Evolutionary conservation across 2,329 filamentous ascomycete species (phyloP).

Genomic region (Coleophoma crateriformis): DNA sequence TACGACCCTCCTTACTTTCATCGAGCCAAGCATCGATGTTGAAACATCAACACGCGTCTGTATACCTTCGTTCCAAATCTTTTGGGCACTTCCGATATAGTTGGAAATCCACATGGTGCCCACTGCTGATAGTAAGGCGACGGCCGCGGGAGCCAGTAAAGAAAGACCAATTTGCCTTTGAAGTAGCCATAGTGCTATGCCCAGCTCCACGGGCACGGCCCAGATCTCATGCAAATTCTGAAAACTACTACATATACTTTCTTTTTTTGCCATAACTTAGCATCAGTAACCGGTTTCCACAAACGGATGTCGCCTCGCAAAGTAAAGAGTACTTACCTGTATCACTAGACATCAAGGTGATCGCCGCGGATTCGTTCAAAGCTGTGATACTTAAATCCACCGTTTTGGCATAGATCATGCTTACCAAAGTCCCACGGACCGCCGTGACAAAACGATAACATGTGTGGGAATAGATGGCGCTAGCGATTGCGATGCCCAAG

Average conservation of each 20-base stretch:
- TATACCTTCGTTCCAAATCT: slow-evolving; percentile 23
- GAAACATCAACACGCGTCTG: slow-evolving; percentile 24
- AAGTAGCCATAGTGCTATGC: slow-evolving; percentile 23
- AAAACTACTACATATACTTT: slow-evolving; percentile 22
- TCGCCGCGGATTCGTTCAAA: slow-evolving; percentile 19
- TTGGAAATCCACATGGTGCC: slow-evolving; percentile 14
- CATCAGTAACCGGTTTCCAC: too few species aligned
- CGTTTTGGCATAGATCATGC: slow-evolving; percentile 22
- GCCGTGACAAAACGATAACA: slow-evolving; percentile 13
- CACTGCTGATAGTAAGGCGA: slow-evolving; percentile 21
- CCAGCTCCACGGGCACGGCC: slow-evolving; percentile 22
- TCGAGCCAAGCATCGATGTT: slow-evolving; percentile 21
- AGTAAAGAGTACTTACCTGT: slow-evolving; percentile 5
- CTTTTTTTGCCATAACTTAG: slow-evolving; percentile 1
- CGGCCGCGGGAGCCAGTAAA: slow-evolving; percentile 14
- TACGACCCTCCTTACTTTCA: slow-evolving; percentile 17
- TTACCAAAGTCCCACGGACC: slow-evolving; percentile 18
- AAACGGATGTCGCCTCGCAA: too few species aligned
- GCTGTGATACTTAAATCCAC: slow-evolving; percentile 18
- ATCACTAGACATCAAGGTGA: slow-evolving; percentile 27
- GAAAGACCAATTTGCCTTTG: slow-evolving; percentile 21
- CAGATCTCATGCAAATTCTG: slow-evolving; percentile 24
- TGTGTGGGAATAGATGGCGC: slow-evolving; percentile 8
- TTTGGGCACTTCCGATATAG: slow-evolving; percentile 20
- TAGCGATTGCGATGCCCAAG: slow-evolving; percentile 10